These are phyloP conservation scores for Fistulinella prunicolor DNA, from an alignment of 768 basidiomycete species.

Conservation along the genomic window DNA sequence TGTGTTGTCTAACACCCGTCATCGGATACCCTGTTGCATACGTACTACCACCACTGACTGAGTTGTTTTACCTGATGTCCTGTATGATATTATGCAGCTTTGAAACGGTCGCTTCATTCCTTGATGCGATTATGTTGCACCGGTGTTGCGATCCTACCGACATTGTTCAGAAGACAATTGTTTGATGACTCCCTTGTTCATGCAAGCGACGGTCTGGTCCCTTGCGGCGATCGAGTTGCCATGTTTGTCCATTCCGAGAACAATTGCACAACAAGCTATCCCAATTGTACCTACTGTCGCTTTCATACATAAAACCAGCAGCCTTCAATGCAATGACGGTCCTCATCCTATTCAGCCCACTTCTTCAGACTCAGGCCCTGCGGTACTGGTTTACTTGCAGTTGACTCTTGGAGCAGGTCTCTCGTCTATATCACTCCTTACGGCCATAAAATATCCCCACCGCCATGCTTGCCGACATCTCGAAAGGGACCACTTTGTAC, in stretches of 20 bases:
- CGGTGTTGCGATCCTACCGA: neutral
- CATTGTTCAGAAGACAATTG: constrained; percentile 6
- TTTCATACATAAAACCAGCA: constrained; percentile 15
- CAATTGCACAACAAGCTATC: constrained; percentile 14
- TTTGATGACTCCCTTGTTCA: constrained; percentile 3
- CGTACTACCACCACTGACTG: constrained; percentile 32
- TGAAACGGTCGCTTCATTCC: neutral
- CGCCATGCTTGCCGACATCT: constrained; percentile 66
- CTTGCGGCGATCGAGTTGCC: neutral
- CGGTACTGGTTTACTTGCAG: constrained; percentile 25
- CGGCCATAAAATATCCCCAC: neutral
- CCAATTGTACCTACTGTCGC: constrained; percentile 1
- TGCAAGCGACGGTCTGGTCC: neutral
- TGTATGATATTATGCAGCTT: constrained; percentile 25
- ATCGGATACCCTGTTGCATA: constrained; percentile 38
- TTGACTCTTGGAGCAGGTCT: constrained; percentile 21
- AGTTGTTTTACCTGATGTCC: constrained; percentile 23
- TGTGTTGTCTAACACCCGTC: constrained; percentile 25
- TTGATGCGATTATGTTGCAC: neutral
- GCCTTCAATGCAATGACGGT: constrained; percentile 1
- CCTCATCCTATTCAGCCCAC: neutral
- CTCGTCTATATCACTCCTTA: constrained; percentile 6
- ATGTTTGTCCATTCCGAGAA: constrained; percentile 6
- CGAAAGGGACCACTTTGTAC: constrained; percentile 65
- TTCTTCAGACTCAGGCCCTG: constrained; percentile 1